Base-by-base conservation (phyloP, 805 yeast species). In the Suhomyces sp. region DNA sequence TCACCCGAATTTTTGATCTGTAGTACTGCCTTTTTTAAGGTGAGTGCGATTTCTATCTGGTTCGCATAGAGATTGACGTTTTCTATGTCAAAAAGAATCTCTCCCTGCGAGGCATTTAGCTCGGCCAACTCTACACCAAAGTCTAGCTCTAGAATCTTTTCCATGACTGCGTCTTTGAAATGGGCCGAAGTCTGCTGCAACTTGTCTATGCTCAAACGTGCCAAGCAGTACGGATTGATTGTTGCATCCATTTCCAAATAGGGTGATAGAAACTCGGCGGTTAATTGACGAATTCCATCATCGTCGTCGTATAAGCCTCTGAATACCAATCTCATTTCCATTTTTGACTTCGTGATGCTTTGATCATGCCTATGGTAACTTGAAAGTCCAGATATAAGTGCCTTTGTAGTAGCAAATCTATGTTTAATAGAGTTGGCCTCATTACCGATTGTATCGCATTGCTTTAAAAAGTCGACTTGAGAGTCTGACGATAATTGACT, bases 21-120 rank as follows among this genome's bases (percentile, higher is more conserved):
- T 6, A 19, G 27, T 9, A 35, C 2, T n/a, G 48, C 41, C 5
- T 13, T 21, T 27, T 27, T 19, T 15, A 50, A 46, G 15, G 20
- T 41, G 25, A 20, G 35, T 2, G 46, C 44, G 5, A 43, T 31
- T 8, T 49, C 48, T 7, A 77, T 62, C 12, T 75, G 77, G 60
- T 84, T 82, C 57, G 83, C 73, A 66, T 83, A 88, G 39, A 86
- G 77, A 57, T 89, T 89, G 50, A 77, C 80, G 58, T 81, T 82
- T 61, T 90, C 97, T 6, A 77, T 67, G 5, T 83, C 82, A 65
- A 89, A 90, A 40, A 90, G 63, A 2, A 75, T 25, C 6, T 46
- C 54, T 20, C 44, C 41, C n/a, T 21, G 29, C 6, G 39, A 25
- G 6, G 39, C 20, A 20, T 27, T 29, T n/a, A 41, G 19, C 15